phyloP scores from a whole-genome alignment of 768 basidiomycete species.

The Leccinum disarticulatum region DNA sequence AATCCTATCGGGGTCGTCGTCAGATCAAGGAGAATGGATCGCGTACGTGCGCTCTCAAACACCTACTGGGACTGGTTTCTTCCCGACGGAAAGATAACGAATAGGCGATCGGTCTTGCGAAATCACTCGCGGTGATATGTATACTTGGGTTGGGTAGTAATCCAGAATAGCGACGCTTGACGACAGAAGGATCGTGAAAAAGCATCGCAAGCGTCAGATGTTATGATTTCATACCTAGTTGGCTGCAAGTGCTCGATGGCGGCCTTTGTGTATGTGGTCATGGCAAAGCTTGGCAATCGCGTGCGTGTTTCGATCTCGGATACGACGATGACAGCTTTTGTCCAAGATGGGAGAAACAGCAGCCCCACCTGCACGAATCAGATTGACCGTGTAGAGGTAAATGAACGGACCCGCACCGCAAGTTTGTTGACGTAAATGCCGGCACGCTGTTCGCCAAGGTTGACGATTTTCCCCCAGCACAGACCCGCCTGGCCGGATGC shows the following conservation, averaged over 20 bases:
- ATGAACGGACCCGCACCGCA: constrained; percentile 37
- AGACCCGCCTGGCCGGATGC: constrained; percentile 46
- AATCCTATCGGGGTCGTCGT: constrained; percentile 27
- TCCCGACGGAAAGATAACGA: constrained; percentile 46
- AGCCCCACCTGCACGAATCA: constrained; percentile 45
- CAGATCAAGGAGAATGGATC: not conserved
- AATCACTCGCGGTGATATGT: constrained; percentile 40
- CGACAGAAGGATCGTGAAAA: not conserved
- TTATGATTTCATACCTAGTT: constrained; percentile 36
- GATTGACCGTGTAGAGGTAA: not conserved
- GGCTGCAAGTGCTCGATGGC: constrained; percentile 47
- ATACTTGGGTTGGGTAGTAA: constrained; percentile 49
- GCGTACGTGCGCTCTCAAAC: not conserved
- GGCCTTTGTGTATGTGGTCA: constrained; percentile 46
- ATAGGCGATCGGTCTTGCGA: constrained; percentile 47
- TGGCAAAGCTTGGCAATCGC: constrained; percentile 49
- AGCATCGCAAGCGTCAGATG: not conserved
- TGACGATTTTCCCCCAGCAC: constrained; percentile 51
- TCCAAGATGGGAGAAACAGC: constrained; percentile 51
- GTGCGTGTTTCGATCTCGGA: constrained; percentile 48
- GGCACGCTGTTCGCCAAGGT: constrained; percentile 52
- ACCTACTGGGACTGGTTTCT: constrained; percentile 12
- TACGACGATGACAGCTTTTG: constrained; percentile 44
- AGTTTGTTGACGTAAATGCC: constrained; percentile 44
- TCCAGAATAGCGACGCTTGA: constrained; percentile 52